Evolutionary conservation across 345 rosid genomes (phyloP).

Genomic region (Passiflora organensis): DNA sequence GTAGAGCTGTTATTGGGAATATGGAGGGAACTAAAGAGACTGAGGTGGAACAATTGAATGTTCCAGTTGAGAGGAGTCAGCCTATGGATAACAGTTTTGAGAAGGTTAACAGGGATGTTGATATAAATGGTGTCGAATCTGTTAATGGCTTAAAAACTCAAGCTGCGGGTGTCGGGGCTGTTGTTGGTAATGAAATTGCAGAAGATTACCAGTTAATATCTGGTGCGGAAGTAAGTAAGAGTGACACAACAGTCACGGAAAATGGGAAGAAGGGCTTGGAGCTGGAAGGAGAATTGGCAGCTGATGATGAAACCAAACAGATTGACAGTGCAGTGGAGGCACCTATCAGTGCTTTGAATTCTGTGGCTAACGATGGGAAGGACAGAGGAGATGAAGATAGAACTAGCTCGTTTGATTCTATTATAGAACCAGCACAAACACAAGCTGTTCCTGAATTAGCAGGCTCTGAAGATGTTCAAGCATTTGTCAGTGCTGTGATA

Average conservation of each 20-base stretch:
- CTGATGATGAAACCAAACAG: conserved; percentile 25
- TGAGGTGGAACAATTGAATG: conserved; percentile 26
- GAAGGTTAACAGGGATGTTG: conserved; percentile 25
- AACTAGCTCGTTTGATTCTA: conserved; percentile 15
- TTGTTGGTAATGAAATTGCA: conserved; percentile 5
- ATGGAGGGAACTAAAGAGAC: conserved; percentile 24
- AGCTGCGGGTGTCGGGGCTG: not conserved
- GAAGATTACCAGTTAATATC: conserved; percentile 3
- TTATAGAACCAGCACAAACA: conserved; percentile 8
- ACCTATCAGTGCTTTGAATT: conserved; percentile 14
- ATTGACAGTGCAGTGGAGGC: conserved; percentile 14
- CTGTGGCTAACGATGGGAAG: conserved; percentile 16
- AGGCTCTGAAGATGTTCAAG: no score
- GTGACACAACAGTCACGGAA: conserved; percentile 9
- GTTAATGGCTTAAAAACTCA: not conserved
- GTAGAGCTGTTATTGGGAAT: conserved; percentile 35
- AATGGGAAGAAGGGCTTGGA: conserved; percentile 16
- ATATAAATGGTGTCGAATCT: conserved; percentile 15
- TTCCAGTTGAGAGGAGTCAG: conserved; percentile 17
- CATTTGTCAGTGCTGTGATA: no score
- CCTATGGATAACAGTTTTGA: conserved; percentile 47
- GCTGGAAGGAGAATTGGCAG: conserved; percentile 18
- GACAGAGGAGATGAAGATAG: conserved; percentile 31
- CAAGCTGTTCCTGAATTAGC: conserved; percentile 16
- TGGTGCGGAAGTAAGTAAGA: conserved; percentile 15